Percentiles rank a stretch among this genome's conserved stretches.
Conservation (phyloP, 2,329 filamentous ascomycete genomes). For the Neospermospora avenae region DNA sequence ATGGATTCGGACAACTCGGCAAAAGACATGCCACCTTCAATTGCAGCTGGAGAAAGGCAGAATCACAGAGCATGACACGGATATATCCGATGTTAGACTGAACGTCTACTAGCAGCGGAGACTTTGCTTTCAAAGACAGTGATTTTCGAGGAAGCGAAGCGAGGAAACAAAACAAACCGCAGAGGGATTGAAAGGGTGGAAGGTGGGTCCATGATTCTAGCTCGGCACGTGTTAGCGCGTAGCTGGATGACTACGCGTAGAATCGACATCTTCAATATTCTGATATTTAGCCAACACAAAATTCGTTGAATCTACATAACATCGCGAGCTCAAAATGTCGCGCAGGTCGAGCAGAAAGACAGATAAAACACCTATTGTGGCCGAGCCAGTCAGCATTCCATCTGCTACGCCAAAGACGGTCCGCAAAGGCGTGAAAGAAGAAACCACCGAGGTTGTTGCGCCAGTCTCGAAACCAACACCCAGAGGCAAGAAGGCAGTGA, state of each 20-base stretch:
- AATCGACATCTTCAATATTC: too few species aligned
- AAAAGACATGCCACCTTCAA: background rate
- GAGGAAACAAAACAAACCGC: background rate
- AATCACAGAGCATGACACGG: background rate
- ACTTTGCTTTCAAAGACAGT: too few species aligned
- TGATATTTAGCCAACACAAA: too few species aligned
- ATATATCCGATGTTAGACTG: too few species aligned
- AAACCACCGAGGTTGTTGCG: constrained; percentile 10
- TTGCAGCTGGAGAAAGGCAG: background rate
- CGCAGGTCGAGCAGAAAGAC: constrained; percentile 26
- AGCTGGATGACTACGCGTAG: background rate
- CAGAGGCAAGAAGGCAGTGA: constrained; percentile 17
- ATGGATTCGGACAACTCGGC: background rate
- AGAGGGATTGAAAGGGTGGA: background rate
- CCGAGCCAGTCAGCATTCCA: background rate
- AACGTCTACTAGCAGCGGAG: too few species aligned
- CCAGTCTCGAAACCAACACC: constrained; percentile 11
- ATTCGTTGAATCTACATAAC: constrained; percentile 3
- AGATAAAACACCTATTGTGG: constrained; percentile 8
- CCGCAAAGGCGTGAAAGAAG: constrained; percentile 21
- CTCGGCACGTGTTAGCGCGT: background rate
- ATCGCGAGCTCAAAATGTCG: constrained; percentile 25
- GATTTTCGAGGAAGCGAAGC: background rate
- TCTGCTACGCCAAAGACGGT: constrained; percentile 16
- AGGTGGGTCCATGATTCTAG: background rate